These are phyloP conservation scores for Morella rubra DNA, from an alignment of 306 rosid species.

Conservation along the genomic window DNA sequence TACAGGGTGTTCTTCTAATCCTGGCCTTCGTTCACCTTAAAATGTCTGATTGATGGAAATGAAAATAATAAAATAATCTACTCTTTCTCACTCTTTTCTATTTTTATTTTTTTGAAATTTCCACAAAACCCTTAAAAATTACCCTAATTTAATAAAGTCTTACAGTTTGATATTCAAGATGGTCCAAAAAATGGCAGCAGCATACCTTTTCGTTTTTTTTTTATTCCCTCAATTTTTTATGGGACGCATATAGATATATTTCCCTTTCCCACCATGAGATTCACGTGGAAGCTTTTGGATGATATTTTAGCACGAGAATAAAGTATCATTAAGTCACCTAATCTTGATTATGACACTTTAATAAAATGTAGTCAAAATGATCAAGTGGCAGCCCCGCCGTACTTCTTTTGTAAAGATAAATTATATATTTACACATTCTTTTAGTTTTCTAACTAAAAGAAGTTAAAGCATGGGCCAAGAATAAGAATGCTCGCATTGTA, in stretches of 20 bases:
- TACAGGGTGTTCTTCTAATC: not conserved
- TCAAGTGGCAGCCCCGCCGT: not conserved
- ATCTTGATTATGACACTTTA: not conserved
- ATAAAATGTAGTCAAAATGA: not conserved
- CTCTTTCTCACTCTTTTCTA: too few species aligned
- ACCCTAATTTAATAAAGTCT: too few species aligned
- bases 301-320: not conserved
- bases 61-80: too few species aligned
- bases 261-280: not conserved
- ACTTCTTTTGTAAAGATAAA: not conserved
- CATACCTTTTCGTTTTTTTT: too few species aligned
- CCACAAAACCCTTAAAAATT: too few species aligned
- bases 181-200: too few species aligned
- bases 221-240: too few species aligned
- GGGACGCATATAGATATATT: too few species aligned
- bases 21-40: not conserved
- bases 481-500: not conserved
- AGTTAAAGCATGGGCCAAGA: not conserved
- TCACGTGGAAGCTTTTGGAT: not conserved
- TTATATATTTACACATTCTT: not conserved
- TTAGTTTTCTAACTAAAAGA: not conserved
- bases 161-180: too few species aligned
- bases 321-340: not conserved
- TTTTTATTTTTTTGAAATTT: too few species aligned
- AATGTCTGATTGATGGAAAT: too few species aligned